A percentile compares a stretch with the other conserved stretches of the same genome.
phyloP scores from a whole-genome alignment of 2,329 filamentous ascomycete species.

The Aureobasidium pullulans region DNA sequence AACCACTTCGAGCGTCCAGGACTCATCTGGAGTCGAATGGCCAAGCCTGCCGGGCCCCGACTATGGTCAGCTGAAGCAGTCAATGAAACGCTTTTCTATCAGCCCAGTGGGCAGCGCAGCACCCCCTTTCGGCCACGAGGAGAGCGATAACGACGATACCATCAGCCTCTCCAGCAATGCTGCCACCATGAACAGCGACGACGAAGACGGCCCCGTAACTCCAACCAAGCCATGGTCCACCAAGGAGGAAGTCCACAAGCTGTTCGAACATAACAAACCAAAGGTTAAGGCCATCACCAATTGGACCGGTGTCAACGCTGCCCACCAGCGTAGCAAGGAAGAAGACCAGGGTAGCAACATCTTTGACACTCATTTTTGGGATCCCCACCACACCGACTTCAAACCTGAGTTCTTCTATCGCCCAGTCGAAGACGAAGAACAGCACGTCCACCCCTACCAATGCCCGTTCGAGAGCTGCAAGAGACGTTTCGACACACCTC shows the following conservation, averaged over 20 bases:
- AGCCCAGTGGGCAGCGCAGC: neutral
- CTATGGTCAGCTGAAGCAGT: neutral
- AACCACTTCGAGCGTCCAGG: neutral
- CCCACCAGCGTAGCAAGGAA: slow-evolving; percentile 5
- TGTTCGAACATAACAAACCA: slow-evolving; percentile 24
- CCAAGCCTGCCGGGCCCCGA: slow-evolving; percentile 14
- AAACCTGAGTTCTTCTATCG: slow-evolving; percentile 38
- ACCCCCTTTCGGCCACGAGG: neutral
- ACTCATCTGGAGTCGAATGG: slow-evolving; percentile 12
- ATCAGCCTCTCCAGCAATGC: neutral
- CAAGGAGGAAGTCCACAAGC: slow-evolving; percentile 17
- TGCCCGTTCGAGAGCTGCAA: slow-evolving; percentile 50
- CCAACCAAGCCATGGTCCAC: slow-evolving; percentile 15
- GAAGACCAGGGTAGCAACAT: slow-evolving; percentile 26
- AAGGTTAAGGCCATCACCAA: slow-evolving; percentile 25
- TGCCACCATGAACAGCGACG: neutral
- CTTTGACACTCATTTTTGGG: slow-evolving; percentile 35
- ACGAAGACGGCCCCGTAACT: slow-evolving; percentile 3
- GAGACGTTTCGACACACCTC: slow-evolving; percentile 22
- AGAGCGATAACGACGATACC: neutral
- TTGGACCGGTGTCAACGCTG: slow-evolving; percentile 20
- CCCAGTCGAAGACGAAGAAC: slow-evolving; percentile 18
- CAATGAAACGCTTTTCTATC: slow-evolving; percentile 9
- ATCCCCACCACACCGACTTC: slow-evolving; percentile 45
- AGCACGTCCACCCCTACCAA: slow-evolving; percentile 29